Conservation (phyloP, 2,329 filamentous ascomycete species). For the Parastagonospora avenae region DNA sequence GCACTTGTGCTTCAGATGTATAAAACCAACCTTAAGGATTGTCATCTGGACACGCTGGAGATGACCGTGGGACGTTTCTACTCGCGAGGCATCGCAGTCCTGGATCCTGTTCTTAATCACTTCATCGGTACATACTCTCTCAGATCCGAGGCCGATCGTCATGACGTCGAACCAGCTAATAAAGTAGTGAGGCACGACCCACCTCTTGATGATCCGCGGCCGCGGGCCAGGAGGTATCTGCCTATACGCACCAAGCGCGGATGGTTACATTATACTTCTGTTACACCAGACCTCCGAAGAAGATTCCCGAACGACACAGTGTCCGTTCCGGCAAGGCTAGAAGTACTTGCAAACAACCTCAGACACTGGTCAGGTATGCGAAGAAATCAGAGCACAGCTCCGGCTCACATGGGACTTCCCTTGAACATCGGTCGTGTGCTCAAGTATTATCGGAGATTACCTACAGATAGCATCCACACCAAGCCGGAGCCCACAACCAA, state of each 20-base stretch:
- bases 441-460: conserved; percentile 1
- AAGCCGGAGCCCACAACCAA: too few relatives aligned
- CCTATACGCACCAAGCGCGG: neutral
- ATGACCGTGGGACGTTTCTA: conserved; percentile 23
- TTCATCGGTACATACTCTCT: conserved; percentile 21
- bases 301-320: conserved; percentile 3
- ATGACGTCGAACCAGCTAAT: neutral
- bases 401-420: conserved; percentile 16
- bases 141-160: conserved; percentile 9
- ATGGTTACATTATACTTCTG: conserved; percentile 1
- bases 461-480: neutral
- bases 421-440: conserved; percentile 12
- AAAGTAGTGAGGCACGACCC: neutral
- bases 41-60: conserved; percentile 22
- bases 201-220: neutral
- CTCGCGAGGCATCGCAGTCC: conserved; percentile 12
- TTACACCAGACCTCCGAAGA: neutral
- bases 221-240: neutral
- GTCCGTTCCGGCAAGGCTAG: conserved; percentile 13
- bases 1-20: conserved; percentile 20
- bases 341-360: conserved; percentile 18
- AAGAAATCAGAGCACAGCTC: conserved; percentile 4
- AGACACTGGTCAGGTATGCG: conserved; percentile 20
- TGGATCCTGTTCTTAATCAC: conserved; percentile 26
- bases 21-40: conserved; percentile 4